Percentiles rank a stretch among this genome's conserved stretches.
phyloP scores from a whole-genome alignment of 495 filamentous ascomycete genomes.

The Neurospora pannonica region DNA sequence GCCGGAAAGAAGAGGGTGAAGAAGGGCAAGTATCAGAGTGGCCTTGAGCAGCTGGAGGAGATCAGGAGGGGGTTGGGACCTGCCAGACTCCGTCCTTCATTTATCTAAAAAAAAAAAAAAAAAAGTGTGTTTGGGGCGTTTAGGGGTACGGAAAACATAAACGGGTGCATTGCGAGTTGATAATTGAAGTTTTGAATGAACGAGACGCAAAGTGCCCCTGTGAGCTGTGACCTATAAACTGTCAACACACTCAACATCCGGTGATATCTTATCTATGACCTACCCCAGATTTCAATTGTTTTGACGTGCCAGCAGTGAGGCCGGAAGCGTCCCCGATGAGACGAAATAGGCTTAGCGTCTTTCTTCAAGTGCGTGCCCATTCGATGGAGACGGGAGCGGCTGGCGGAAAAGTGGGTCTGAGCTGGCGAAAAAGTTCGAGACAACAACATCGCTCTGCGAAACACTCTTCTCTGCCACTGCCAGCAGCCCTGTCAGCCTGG shows the following conservation, averaged over 20 bases:
- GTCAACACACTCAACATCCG: neutral
- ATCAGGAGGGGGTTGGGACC: conserved; percentile 72
- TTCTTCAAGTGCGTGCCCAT: neutral
- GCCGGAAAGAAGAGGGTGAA: conserved; percentile 73
- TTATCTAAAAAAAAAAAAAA: too few relatives aligned
- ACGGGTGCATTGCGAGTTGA: neutral
- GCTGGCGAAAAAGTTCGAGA: neutral
- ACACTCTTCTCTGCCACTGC: neutral
- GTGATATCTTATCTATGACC: neutral
- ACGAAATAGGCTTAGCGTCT: neutral
- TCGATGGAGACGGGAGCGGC: neutral
- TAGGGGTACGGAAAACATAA: neutral
- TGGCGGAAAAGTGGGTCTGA: neutral
- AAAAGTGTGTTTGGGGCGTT: neutral
- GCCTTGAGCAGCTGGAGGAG: conserved; percentile 85
- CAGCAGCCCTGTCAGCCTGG: neutral
- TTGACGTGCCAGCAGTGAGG: neutral
- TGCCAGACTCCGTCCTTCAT: conserved; percentile 33
- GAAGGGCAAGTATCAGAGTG: conserved; percentile 71
- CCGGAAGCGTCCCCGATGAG: neutral
- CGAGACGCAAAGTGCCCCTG: neutral
- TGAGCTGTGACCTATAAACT: neutral
- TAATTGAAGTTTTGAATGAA: neutral
- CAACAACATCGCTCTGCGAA: neutral
- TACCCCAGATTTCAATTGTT: neutral